phyloP scores from a whole-genome alignment of 2,329 filamentous ascomycete genomes.

The Pseudogymnoascus sp. region DNA sequence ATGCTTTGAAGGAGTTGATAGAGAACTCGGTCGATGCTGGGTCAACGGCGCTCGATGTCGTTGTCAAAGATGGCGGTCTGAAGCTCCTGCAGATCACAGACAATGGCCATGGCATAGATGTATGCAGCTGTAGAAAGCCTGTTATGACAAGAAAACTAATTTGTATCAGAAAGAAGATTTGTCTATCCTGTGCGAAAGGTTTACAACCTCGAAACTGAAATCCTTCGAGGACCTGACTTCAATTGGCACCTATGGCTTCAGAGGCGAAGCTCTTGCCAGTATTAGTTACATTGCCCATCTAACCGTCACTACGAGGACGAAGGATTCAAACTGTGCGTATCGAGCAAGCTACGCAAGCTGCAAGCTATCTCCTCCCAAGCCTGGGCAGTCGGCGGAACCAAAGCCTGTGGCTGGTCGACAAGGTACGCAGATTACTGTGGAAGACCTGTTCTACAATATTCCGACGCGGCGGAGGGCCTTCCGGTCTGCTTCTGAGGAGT shows the following conservation, averaged over 20 bases:
- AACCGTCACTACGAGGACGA: conserved; percentile 88
- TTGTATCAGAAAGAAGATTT: conserved; percentile 73
- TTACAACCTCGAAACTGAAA: conserved; percentile 94
- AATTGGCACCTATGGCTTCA: conserved; percentile 95
- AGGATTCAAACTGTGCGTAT: conserved; percentile 82
- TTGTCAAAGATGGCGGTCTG: conserved; percentile 90
- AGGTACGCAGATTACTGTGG: conserved; percentile 92
- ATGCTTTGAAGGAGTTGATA: conserved; percentile 92
- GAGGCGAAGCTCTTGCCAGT: conserved; percentile 90
- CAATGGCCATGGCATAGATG: conserved; percentile 92
- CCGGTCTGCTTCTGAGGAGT: conserved; percentile 86
- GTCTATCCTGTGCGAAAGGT: conserved; percentile 86
- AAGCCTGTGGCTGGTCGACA: conserved; percentile 80
- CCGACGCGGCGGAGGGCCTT: conserved; percentile 85
- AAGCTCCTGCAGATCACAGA: conserved; percentile 96
- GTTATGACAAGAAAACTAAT: background rate
- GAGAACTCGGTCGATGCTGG: conserved; percentile 98
- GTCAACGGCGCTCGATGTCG: conserved; percentile 79
- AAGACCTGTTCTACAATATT: conserved; percentile 96
- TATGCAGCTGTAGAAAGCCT: conserved; percentile 38
- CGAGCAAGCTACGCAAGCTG: conserved; percentile 82
- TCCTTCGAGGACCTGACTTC: conserved; percentile 85
- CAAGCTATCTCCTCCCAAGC: conserved; percentile 73
- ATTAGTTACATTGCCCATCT: conserved; percentile 98
- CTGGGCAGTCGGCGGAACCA: conserved; percentile 78